These are phyloP conservation scores for Fragosphaeria purpurea DNA, from an alignment of 2,329 filamentous ascomycete species.

Conservation along the genomic window DNA sequence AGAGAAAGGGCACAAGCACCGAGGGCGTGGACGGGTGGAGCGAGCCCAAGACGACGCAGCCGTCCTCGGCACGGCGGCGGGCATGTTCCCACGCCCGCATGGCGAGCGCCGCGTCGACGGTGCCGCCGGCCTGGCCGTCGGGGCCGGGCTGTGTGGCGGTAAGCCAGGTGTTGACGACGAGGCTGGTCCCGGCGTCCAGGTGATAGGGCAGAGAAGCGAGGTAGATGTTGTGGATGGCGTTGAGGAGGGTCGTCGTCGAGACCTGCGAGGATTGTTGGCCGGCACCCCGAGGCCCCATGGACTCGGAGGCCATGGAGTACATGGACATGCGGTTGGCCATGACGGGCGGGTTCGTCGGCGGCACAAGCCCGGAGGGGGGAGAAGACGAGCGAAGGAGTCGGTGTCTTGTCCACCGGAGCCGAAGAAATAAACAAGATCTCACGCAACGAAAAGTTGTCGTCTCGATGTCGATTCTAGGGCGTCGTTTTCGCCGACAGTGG, in stretches of 20 bases:
- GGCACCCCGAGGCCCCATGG: slow-evolving; percentile 47
- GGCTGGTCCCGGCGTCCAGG: slow-evolving; percentile 79
- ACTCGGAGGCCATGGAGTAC: slow-evolving; percentile 58
- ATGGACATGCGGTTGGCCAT: slow-evolving; percentile 59
- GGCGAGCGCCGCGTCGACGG: slow-evolving; percentile 69
- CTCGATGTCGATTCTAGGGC: too few relatives aligned
- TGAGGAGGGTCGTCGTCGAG: slow-evolving; percentile 86
- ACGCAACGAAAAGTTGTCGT: too few relatives aligned
- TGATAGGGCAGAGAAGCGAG: slow-evolving; percentile 70
- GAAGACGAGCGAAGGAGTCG: slow-evolving; percentile 10
- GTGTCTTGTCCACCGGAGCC: too few relatives aligned
- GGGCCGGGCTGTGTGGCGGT: slow-evolving; percentile 63
- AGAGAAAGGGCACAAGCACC: slow-evolving; percentile 69
- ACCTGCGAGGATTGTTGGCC: slow-evolving; percentile 68
- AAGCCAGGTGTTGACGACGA: slow-evolving; percentile 93
- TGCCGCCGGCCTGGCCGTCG: slow-evolving; percentile 62
- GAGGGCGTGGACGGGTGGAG: slow-evolving; percentile 84
- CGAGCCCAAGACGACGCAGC: slow-evolving; percentile 80
- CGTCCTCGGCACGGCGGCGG: slow-evolving; percentile 85
- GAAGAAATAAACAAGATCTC: too few relatives aligned
- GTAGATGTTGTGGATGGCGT: slow-evolving; percentile 84
- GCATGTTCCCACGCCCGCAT: slow-evolving; percentile 93
- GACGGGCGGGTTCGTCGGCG: slow-evolving; percentile 17
- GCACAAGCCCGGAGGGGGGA: slow-evolving; percentile 1
- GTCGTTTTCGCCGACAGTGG: too few relatives aligned